phyloP scores from a whole-genome alignment of 2,329 filamentous ascomycete species.

The Teratosphaeria gauchensis region DNA sequence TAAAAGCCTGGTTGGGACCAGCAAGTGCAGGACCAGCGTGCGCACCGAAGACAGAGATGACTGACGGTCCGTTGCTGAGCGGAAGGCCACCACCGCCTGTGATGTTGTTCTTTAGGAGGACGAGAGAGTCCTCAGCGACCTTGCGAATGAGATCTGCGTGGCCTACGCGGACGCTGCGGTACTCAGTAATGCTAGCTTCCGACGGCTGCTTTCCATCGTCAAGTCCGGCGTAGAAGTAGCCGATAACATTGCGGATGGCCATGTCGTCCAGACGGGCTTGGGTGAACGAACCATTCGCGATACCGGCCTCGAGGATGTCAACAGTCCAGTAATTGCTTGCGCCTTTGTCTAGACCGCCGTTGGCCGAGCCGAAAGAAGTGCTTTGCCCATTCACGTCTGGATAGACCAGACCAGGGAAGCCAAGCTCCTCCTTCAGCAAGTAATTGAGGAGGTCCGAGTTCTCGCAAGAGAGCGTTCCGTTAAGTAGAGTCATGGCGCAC shows the following conservation, averaged over 20 bases:
- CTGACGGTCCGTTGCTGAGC: background rate
- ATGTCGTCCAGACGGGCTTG: background rate
- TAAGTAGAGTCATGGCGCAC: slow-evolving; percentile 8
- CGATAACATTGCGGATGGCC: slow-evolving; percentile 5
- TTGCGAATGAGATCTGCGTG: slow-evolving; percentile 2
- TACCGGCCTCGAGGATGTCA: background rate
- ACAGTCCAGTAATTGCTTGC: background rate
- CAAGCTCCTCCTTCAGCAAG: background rate
- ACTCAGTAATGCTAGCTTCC: slow-evolving; percentile 3
- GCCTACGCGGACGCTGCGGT: background rate
- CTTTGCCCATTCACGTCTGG: background rate
- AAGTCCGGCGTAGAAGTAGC: slow-evolving; percentile 10
- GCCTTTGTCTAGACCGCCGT: background rate
- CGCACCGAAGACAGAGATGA: background rate
- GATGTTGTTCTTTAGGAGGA: slow-evolving; percentile 4
- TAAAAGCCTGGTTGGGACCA: slow-evolving; percentile 8
- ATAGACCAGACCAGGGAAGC: background rate
- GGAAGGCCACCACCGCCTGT: slow-evolving; percentile 4
- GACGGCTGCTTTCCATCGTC: slow-evolving; percentile 9
- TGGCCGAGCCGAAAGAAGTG: background rate
- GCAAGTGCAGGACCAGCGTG: slow-evolving; percentile 7
- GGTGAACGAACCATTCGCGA: background rate
- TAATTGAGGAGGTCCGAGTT: slow-evolving; percentile 3
- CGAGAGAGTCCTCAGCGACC: slow-evolving; percentile 3
- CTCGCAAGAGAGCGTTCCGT: slow-evolving; percentile 9